Evolutionary conservation across 108 stramenopile species (phyloP).

Genomic region (Stephanodiscus minutulus): DNA sequence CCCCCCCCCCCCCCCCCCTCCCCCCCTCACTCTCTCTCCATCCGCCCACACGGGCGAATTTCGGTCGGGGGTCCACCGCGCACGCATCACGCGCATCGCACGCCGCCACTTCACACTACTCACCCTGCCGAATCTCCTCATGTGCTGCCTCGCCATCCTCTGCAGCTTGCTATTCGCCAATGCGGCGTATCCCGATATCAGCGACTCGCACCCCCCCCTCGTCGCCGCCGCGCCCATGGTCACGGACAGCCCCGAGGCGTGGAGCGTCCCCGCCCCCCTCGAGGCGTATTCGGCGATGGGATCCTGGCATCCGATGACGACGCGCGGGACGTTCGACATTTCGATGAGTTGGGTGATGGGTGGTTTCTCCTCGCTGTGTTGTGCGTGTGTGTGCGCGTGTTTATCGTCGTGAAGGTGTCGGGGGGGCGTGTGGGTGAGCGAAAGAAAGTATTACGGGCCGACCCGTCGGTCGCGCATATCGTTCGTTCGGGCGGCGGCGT

Average conservation of each 20-base stretch:
- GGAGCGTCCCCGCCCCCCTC: constrained; percentile 65
- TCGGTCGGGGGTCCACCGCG: too few species aligned
- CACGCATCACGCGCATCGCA: too few species aligned
- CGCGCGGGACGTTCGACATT: constrained; percentile 59
- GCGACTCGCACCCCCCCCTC: constrained; percentile 53
- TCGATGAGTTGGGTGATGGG: constrained; percentile 78
- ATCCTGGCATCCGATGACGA: constrained; percentile 82
- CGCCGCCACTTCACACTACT: too few species aligned
- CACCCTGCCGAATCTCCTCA: constrained; percentile 41
- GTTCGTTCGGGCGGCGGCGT: too few species aligned
- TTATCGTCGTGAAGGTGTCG: too few species aligned
- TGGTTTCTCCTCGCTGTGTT: constrained; percentile 54
- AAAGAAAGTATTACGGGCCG: too few species aligned
- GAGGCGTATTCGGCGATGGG: constrained; percentile 63
- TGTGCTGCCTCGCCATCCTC: constrained; percentile 70
- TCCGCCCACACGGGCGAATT: too few species aligned
- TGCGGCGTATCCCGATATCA: constrained; percentile 61
- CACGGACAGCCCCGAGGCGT: constrained; percentile 69
- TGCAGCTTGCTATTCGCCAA: constrained; percentile 65
- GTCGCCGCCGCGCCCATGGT: constrained; percentile 53
- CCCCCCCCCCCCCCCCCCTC: too few species aligned
- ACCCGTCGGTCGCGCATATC: too few species aligned
- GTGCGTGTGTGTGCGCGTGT: too few species aligned
- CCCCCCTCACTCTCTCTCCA: too few species aligned
- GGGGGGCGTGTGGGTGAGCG: too few species aligned